phyloP scores from a whole-genome alignment of 768 basidiomycete species.

The Chalciporus chontae region DNA sequence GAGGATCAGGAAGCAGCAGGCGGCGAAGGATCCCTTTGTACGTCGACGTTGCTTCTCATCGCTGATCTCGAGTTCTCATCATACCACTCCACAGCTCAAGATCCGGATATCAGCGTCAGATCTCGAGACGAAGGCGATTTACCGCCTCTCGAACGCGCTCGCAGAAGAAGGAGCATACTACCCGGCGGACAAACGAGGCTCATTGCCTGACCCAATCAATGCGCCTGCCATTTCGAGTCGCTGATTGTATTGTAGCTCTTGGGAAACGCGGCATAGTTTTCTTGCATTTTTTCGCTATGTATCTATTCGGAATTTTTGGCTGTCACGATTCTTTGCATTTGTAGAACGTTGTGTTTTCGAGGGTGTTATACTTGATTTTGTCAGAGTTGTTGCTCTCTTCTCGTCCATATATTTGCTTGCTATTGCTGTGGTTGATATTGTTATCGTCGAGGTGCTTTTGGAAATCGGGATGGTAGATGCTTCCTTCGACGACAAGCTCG shows the following conservation, averaged over 20 bases:
- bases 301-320: background rate
- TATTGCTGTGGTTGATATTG: background rate
- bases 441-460: conserved; percentile 5
- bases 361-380: background rate
- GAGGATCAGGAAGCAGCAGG: conserved; percentile 29
- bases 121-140: conserved; percentile 52
- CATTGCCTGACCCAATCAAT: conserved; percentile 4
- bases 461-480: conserved; percentile 22
- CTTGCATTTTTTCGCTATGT: background rate
- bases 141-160: conserved; percentile 67
- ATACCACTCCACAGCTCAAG: conserved; percentile 20
- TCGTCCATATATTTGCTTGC: no score
- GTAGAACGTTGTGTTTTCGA: background rate
- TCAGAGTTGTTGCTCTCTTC: conserved; percentile 1
- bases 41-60: conserved; percentile 5
- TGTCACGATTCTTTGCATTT: background rate
- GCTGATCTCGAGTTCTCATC: conserved; percentile 6
- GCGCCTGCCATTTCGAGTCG: no score
- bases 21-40: conserved; percentile 21
- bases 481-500: conserved; percentile 8
- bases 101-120: conserved; percentile 23
- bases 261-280: background rate
- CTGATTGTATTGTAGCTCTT: background rate
- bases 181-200: conserved; percentile 30
- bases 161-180: conserved; percentile 44